These are phyloP conservation scores for Saturnispora sekii DNA, from an alignment of 805 yeast genomes.

Conservation along the genomic window DNA sequence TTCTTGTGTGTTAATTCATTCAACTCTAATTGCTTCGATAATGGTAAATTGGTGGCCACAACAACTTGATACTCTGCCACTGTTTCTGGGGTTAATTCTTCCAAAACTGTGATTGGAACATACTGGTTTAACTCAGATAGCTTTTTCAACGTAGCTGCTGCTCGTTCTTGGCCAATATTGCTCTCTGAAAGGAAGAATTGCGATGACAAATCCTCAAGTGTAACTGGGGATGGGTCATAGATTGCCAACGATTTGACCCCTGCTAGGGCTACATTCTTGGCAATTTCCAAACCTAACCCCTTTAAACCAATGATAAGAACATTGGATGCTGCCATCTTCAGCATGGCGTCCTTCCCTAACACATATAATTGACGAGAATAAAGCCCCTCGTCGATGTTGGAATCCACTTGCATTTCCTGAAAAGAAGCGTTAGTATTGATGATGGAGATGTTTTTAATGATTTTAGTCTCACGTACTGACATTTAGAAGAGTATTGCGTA, in stretches of 20 bases:
- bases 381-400: slow-evolving; percentile 80
- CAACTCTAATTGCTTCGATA: slow-evolving; percentile 67
- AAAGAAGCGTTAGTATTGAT: slow-evolving; percentile 1
- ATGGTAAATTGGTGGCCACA: slow-evolving; percentile 68
- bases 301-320: slow-evolving; percentile 85
- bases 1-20: slow-evolving; percentile 66
- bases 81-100: slow-evolving; percentile 43
- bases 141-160: slow-evolving; percentile 53
- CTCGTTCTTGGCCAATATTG: slow-evolving; percentile 77
- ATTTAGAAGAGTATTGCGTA: neutral
- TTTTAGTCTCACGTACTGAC: neutral
- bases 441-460: neutral
- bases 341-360: slow-evolving; percentile 96
- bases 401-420: slow-evolving; percentile 35
- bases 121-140: slow-evolving; percentile 81
- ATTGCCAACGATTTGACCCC: slow-evolving; percentile 89
- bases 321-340: slow-evolving; percentile 87
- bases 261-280: slow-evolving; percentile 92
- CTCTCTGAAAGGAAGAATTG: slow-evolving; percentile 70
- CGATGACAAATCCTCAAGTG: slow-evolving; percentile 66
- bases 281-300: slow-evolving; percentile 93
- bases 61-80: slow-evolving; percentile 61
- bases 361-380: slow-evolving; percentile 97
- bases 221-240: slow-evolving; percentile 68
- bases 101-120: slow-evolving; percentile 70